Percentiles rank a stretch among this genome's conserved stretches.
Conservation (phyloP, 176 grass and related monocot genomes). For the Paspalum notatum region DNA sequence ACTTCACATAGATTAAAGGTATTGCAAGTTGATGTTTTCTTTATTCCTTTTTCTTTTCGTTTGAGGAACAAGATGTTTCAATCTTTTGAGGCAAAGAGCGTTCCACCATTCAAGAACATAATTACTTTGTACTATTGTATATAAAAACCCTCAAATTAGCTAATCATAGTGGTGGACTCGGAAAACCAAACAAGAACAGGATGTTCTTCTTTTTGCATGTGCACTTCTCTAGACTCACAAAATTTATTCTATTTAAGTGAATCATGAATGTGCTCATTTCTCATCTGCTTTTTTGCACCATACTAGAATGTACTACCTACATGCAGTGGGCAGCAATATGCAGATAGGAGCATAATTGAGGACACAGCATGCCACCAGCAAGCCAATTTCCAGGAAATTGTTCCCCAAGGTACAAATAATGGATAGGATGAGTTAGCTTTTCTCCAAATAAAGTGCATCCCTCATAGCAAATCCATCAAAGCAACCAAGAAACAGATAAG, state of each 20-base stretch:
- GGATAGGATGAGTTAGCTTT: background rate
- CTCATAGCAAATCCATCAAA: background rate
- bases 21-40: slow-evolving; percentile 9
- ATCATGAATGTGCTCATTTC: background rate
- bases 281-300: background rate
- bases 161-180: background rate
- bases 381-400: slow-evolving; percentile 7
- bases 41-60: background rate
- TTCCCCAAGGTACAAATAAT: background rate
- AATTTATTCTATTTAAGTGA: too few species aligned
- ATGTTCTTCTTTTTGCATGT: background rate
- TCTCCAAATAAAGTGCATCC: background rate
- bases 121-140: background rate
- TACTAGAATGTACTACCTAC: background rate
- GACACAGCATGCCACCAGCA: slow-evolving; percentile 2
- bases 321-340: background rate
- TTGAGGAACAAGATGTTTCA: background rate
- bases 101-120: slow-evolving; percentile 30
- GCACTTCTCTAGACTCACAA: background rate
- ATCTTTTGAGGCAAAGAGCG: background rate
- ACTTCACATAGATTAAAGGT: slow-evolving; percentile 8
- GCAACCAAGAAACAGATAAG: background rate
- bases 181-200: background rate
- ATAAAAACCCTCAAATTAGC: background rate
- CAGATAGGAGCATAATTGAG: background rate